Evolutionary conservation across 129 eudicot species (phyloP).

Genomic region (Gnaphalium uliginosum): DNA sequence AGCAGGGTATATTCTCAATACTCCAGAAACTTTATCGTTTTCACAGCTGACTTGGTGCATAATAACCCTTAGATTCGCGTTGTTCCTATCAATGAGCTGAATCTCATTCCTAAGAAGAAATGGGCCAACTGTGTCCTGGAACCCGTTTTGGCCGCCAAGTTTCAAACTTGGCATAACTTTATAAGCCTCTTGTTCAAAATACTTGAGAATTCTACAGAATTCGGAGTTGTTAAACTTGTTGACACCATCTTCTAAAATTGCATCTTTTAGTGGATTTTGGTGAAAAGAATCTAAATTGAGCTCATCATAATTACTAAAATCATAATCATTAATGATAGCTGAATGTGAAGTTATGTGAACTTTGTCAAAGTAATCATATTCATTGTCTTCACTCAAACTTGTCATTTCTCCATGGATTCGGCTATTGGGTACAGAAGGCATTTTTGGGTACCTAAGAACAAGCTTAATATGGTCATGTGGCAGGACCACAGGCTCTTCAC

Average conservation of each 20-base stretch:
- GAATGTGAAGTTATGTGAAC: constrained; percentile 38
- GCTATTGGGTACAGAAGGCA: not conserved
- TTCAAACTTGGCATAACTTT: constrained; percentile 36
- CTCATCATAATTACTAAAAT: not conserved
- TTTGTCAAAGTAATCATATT: constrained; percentile 28
- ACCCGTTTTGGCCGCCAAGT: constrained; percentile 32
- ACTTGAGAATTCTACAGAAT: constrained; percentile 27
- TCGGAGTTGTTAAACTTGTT: constrained; percentile 33
- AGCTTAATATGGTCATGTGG: constrained; percentile 17
- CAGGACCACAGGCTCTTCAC: constrained; percentile 1
- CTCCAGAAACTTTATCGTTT: constrained; percentile 37
- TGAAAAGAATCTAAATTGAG: constrained; percentile 17
- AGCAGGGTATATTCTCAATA: constrained; percentile 36
- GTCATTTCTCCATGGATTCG: constrained; percentile 13
- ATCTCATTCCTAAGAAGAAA: constrained; percentile 39
- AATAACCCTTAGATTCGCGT: constrained; percentile 33
- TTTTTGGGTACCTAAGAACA: constrained; percentile 22
- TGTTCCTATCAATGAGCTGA: constrained; percentile 24
- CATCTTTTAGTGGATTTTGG: constrained; percentile 34
- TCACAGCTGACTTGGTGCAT: constrained; percentile 37
- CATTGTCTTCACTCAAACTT: constrained; percentile 1
- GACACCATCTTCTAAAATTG: constrained; percentile 37
- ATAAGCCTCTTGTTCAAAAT: constrained; percentile 24
- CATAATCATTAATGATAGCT: constrained; percentile 4
- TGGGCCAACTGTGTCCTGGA: constrained; percentile 29